These are phyloP conservation scores for Malassezia furfur DNA, from an alignment of 1,284 basidiomycete species.

Conservation along the genomic window DNA sequence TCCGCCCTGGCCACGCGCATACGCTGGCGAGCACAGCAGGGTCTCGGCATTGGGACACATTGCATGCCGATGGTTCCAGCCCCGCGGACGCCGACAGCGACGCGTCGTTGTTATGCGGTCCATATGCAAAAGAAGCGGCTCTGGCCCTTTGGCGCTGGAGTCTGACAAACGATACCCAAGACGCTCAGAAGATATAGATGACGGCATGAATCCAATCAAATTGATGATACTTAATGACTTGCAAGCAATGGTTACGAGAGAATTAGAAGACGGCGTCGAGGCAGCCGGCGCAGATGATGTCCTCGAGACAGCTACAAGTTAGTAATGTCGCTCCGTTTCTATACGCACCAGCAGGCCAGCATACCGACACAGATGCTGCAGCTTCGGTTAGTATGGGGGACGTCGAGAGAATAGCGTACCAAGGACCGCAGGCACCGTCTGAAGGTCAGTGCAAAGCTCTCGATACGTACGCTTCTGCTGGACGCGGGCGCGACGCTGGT, in stretches of 20 bases:
- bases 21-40: slow-evolving; percentile 5
- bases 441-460: background rate
- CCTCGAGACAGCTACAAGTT: slow-evolving; percentile 16
- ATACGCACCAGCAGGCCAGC: slow-evolving; percentile 18
- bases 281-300: slow-evolving; percentile 20
- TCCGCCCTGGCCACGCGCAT: background rate
- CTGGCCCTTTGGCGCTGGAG: background rate
- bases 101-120: no score
- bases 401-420: slow-evolving; percentile 1
- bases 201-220: no score
- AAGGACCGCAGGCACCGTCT: slow-evolving; percentile 18
- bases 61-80: background rate
- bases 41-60: slow-evolving; percentile 6
- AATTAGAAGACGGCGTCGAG: slow-evolving; percentile 18
- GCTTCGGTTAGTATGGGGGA: slow-evolving; percentile 2
- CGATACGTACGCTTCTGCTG: slow-evolving; percentile 17
- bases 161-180: background rate
- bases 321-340: background rate
- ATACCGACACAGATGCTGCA: slow-evolving; percentile 15
- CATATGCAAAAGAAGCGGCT: no score
- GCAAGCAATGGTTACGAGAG: background rate
- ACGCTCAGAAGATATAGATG: no score
- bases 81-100: background rate
- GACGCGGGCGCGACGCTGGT: slow-evolving; percentile 15
- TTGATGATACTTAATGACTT: no score